Percentiles rank a stretch among this genome's conserved stretches.
Conservation (phyloP, 371 early-diverging fungal genomes). For the Mucor piriformis region DNA sequence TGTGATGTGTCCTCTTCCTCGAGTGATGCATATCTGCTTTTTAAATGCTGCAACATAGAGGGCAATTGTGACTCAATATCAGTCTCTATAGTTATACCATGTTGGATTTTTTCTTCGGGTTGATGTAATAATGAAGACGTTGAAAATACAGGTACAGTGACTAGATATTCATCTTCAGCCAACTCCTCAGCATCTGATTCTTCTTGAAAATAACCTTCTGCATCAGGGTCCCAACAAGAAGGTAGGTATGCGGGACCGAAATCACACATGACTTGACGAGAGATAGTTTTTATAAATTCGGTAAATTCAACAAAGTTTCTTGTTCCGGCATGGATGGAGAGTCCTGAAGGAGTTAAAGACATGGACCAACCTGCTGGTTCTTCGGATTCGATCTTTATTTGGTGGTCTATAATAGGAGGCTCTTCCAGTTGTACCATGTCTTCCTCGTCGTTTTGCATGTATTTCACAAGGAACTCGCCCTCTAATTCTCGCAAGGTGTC, state of each 20-base stretch:
- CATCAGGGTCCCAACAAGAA: constrained; percentile 33
- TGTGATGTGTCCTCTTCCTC: constrained; percentile 3
- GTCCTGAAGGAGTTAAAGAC: constrained; percentile 34
- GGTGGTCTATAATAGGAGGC: too few species aligned
- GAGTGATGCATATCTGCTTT: constrained; percentile 6
- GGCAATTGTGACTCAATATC: constrained; percentile 11
- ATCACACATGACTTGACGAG: constrained; percentile 34
- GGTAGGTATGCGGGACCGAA: constrained; percentile 29
- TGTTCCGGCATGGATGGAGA: constrained; percentile 39
- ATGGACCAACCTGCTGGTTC: constrained; percentile 45
- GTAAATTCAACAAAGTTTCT: constrained; percentile 34
- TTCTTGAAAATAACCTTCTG: constrained; percentile 24
- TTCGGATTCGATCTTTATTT: background rate
- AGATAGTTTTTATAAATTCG: constrained; percentile 35
- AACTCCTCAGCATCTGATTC: constrained; percentile 31
- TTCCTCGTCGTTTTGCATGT: constrained; percentile 25
- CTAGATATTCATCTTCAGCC: constrained; percentile 46
- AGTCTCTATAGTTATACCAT: background rate
- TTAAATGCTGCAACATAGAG: constrained; percentile 19
- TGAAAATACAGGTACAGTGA: constrained; percentile 40
- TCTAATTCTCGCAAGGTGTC: constrained; percentile 46
- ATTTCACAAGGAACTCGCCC: constrained; percentile 44
- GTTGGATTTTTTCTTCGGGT: background rate
- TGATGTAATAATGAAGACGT: constrained; percentile 11
- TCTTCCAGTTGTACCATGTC: background rate